These are phyloP conservation scores for Themeda triandra DNA, from an alignment of 176 grass and related monocot genomes.

Conservation along the genomic window DNA sequence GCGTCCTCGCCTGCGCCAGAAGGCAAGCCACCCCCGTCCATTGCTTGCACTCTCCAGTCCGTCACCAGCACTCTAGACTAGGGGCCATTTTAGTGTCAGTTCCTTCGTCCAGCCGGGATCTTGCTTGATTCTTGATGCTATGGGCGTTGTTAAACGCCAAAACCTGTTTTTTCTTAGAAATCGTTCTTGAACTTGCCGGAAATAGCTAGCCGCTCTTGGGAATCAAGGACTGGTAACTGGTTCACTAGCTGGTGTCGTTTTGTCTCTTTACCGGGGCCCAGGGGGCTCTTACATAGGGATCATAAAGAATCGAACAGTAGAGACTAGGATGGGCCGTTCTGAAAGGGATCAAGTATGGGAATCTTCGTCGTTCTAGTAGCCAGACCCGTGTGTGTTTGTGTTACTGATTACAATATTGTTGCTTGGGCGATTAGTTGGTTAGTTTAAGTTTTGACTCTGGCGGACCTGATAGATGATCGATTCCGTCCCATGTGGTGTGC, in stretches of 20 bases:
- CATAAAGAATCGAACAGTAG: constrained; percentile 18
- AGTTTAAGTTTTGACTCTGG: neutral
- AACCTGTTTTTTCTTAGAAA: too few species aligned
- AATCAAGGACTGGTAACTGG: neutral
- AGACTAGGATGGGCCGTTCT: neutral
- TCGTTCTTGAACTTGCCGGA: neutral
- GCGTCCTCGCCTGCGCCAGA: constrained; percentile 83
- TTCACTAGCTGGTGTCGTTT: neutral
- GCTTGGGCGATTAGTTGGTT: neutral
- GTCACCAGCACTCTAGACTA: neutral
- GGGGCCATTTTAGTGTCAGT: neutral
- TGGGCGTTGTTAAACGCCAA: too few species aligned
- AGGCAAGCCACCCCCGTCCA: constrained; percentile 41
- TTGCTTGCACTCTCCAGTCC: neutral
- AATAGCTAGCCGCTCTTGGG: neutral
- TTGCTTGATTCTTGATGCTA: neutral
- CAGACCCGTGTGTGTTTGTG: neutral
- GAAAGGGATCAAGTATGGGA: neutral
- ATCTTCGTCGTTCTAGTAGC: neutral
- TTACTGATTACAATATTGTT: neutral
- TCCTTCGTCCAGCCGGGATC: neutral
- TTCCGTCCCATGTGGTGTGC: neutral
- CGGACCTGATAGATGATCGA: neutral
- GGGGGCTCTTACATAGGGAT: neutral
- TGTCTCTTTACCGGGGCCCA: neutral